These are phyloP conservation scores for Ajuga chamaepitys DNA, from an alignment of 257 asterid genomes.

Conservation along the genomic window DNA sequence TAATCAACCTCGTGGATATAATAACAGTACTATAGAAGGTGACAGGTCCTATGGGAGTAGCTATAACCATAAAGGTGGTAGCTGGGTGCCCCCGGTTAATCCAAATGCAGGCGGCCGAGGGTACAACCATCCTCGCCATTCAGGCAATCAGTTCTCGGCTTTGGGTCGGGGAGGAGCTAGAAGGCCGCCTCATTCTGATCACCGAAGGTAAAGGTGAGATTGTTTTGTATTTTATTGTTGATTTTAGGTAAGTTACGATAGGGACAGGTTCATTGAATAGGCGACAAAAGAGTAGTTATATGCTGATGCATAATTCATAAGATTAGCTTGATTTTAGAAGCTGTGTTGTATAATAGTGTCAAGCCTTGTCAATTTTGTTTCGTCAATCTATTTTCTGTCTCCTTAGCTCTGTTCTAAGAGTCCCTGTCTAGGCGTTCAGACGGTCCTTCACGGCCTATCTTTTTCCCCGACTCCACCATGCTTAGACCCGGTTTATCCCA, in stretches of 20 bases:
- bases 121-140: slow-evolving; percentile 33
- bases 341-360: too few species aligned
- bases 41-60: slow-evolving; percentile 33
- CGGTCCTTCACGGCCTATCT: too few species aligned
- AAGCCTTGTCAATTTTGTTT: too few species aligned
- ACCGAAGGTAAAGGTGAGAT: slow-evolving; percentile 34
- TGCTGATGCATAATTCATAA: not conserved
- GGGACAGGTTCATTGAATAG: not conserved
- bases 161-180: slow-evolving; percentile 53
- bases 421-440: too few species aligned
- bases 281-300: not conserved
- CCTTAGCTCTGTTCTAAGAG: too few species aligned
- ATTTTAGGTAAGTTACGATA: not conserved
- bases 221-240: not conserved
- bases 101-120: slow-evolving; percentile 47
- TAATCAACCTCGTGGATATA: slow-evolving; percentile 37
- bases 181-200: slow-evolving; percentile 49
- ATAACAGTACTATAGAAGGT: slow-evolving; percentile 18
- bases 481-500: too few species aligned
- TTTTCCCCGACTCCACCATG: too few species aligned
- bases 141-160: slow-evolving; percentile 55
- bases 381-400: too few species aligned
- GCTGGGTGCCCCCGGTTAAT: slow-evolving; percentile 30
- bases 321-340: slow-evolving; percentile 8
- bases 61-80: slow-evolving; percentile 19